Percentiles rank a stretch among this genome's conserved stretches.
Evolutionary conservation across 2,329 filamentous ascomycete species (phyloP).

Genomic region (Neophaeococcomyces aloes): DNA sequence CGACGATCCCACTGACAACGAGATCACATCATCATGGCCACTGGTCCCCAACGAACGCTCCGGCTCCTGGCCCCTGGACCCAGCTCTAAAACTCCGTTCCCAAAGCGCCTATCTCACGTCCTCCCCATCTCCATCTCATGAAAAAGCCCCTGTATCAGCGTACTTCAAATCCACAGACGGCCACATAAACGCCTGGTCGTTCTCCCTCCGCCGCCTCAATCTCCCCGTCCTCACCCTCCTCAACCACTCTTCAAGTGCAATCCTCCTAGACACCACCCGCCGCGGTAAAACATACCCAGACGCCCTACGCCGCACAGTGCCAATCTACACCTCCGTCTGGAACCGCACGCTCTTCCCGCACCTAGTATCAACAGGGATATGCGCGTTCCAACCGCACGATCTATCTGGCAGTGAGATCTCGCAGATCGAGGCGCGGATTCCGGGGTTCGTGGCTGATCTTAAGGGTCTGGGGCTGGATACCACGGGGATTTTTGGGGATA

Average conservation of each 20-base stretch:
- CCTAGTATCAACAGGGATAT: constrained; percentile 12
- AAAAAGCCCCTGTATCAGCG: constrained; percentile 57
- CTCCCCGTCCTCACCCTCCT: constrained; percentile 65
- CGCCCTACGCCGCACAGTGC: constrained; percentile 83
- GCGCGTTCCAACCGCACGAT: constrained; percentile 2
- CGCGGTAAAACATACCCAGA: constrained; percentile 92
- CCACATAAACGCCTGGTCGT: constrained; percentile 81
- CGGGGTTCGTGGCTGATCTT: constrained; percentile 43
- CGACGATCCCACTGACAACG: too few species aligned
- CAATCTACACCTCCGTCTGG: constrained; percentile 83
- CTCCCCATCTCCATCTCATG: constrained; percentile 28
- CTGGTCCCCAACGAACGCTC: constrained; percentile 89
- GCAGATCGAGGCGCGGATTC: constrained; percentile 60
- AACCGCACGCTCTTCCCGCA: constrained; percentile 68
- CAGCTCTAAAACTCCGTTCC: constrained; percentile 18
- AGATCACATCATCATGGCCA: too few species aligned
- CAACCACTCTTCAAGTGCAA: constrained; percentile 45
- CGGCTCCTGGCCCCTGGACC: constrained; percentile 80
- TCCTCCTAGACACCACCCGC: constrained; percentile 87
- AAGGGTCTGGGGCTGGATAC: constrained; percentile 26
- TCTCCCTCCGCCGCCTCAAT: constrained; percentile 76
- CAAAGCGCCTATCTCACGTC: neutral
- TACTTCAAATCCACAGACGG: constrained; percentile 99
- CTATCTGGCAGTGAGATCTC: constrained; percentile 65
- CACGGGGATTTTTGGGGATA: constrained; percentile 9